A percentile compares a stretch with the other conserved stretches of the same genome.
Evolutionary conservation across 108 stramenopile genomes (phyloP).

Genomic region (Pseudonitzschia delicatissima): DNA sequence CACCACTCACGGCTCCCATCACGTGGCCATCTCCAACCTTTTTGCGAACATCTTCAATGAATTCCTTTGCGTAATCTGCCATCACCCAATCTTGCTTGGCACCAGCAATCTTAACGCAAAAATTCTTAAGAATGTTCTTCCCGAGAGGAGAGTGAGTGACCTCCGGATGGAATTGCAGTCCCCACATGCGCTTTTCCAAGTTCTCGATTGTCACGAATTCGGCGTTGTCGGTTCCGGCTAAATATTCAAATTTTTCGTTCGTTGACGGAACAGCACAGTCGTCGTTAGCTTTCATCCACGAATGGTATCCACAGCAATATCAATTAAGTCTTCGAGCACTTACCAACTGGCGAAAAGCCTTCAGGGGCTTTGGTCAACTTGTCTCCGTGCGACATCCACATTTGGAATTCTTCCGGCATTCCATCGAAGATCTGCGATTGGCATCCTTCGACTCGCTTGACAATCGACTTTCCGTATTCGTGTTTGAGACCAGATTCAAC

Average conservation of each 20-base stretch:
- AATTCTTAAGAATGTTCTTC: slow-evolving; percentile 81
- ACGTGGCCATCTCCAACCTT: slow-evolving; percentile 94
- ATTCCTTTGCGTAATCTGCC: slow-evolving; percentile 94
- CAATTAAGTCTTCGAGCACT: slow-evolving; percentile 22
- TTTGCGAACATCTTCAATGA: slow-evolving; percentile 82
- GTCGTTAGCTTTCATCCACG: no score
- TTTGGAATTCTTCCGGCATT: slow-evolving; percentile 77
- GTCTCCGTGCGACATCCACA: slow-evolving; percentile 99
- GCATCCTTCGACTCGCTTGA: slow-evolving; percentile 65
- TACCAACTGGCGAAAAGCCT: slow-evolving; percentile 88
- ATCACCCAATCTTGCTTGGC: slow-evolving; percentile 95
- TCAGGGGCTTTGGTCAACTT: slow-evolving; percentile 85
- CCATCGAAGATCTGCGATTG: slow-evolving; percentile 71
- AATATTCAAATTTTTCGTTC: no score
- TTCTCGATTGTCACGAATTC: slow-evolving; percentile 93
- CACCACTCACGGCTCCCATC: slow-evolving; percentile 98
- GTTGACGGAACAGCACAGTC: no score
- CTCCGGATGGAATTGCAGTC: slow-evolving; percentile 98
- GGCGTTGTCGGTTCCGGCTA: slow-evolving; percentile 81
- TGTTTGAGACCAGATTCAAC: slow-evolving; percentile 89
- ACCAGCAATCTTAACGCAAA: slow-evolving; percentile 85
- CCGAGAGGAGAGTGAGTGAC: slow-evolving; percentile 94
- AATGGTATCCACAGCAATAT: neutral
- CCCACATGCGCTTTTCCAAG: slow-evolving; percentile 80
- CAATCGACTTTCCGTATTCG: slow-evolving; percentile 95